These are phyloP conservation scores for Cercophora newfieldiana DNA, from an alignment of 495 filamentous ascomycete species.

Conservation along the genomic window DNA sequence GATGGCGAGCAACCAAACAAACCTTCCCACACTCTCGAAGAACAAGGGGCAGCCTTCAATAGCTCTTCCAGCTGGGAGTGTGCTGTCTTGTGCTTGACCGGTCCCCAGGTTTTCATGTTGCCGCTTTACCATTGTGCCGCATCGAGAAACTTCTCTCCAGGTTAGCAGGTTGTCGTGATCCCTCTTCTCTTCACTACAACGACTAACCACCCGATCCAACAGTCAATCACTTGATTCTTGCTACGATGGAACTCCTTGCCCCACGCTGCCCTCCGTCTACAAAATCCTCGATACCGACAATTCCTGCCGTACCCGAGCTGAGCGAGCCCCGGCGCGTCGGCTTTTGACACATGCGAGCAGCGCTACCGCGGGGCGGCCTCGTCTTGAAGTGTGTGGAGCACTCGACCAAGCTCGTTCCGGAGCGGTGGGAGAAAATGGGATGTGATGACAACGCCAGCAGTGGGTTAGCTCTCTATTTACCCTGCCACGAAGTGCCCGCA, in stretches of 20 bases:
- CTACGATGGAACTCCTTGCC: neutral
- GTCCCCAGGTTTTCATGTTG: too few species aligned
- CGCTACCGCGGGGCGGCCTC: neutral
- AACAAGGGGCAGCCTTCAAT: too few species aligned
- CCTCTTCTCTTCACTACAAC: neutral
- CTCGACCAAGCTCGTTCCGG: slow-evolving; percentile 5
- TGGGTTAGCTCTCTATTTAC: slow-evolving; percentile 2
- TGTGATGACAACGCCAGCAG: slow-evolving; percentile 6
- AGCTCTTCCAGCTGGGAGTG: too few species aligned
- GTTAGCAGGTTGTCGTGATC: too few species aligned
- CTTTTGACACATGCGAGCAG: slow-evolving; percentile 6
- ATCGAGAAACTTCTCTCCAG: too few species aligned
- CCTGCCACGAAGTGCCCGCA: neutral
- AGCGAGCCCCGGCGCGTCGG: slow-evolving; percentile 4
- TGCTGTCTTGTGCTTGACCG: too few species aligned
- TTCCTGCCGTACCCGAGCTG: neutral
- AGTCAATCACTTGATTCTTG: neutral
- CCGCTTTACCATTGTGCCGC: too few species aligned
- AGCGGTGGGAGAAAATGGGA: slow-evolving; percentile 7
- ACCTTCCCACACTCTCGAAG: too few species aligned
- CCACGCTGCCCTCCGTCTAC: neutral
- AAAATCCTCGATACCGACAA: slow-evolving; percentile 8
- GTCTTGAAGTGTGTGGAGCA: slow-evolving; percentile 4
- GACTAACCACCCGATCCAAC: neutral
- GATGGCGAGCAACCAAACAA: too few species aligned